Evolutionary conservation across 371 early-diverging fungal species (phyloP), one percentile per base, ranked within the genome.

Genomic region (Globomyces sp.): DNA sequence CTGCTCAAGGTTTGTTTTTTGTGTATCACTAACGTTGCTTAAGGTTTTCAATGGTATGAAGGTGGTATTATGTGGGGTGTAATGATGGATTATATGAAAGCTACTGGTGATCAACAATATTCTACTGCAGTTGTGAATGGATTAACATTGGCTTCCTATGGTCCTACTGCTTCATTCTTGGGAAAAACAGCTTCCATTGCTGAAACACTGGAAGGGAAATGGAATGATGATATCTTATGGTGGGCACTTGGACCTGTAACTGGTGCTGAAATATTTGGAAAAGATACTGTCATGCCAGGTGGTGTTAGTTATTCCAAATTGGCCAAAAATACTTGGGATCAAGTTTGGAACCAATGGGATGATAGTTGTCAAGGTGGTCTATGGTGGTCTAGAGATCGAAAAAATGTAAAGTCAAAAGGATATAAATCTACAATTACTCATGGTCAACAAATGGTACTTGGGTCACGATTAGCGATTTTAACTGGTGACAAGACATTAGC

Each of bases 211-310:
- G 51, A 45, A 6, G 78, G 78, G 0, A 69, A 66, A 45, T 77
- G 78, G 78, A 78, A 78, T 65, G 78, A 78, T 63, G 78, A 78
- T 60, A 72, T 78, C 45, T 68, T 48, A 13, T 74, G 75, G 74
- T 77, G 73, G 72, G 70, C 63, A 2, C 49, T 77, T 2, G 63
- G 66, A 3, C 40, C 63, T 11, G 13, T 50, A 0, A n/a, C 63
- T 50, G 63, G 63, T 40, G 63, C 63, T 37, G 37, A 49, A 34
- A 5, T 9, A 2, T 63, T 49, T 48, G 63, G 63, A 11, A 48
- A 39, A 9, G 45, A 44, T 55, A 60, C 68, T 13, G 24, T 44
- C 1, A 65, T 71, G 39, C 69, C 76, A 41, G 64, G 68, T 55
- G 66, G 65, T 11, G 45, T 9, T 2, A 58, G 41, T 45, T 72